Percentiles rank a stretch among this genome's conserved stretches.
Evolutionary conservation across 192 early-diverging fungal species (phyloP).

Genomic region (Kickxella alabastrina): DNA sequence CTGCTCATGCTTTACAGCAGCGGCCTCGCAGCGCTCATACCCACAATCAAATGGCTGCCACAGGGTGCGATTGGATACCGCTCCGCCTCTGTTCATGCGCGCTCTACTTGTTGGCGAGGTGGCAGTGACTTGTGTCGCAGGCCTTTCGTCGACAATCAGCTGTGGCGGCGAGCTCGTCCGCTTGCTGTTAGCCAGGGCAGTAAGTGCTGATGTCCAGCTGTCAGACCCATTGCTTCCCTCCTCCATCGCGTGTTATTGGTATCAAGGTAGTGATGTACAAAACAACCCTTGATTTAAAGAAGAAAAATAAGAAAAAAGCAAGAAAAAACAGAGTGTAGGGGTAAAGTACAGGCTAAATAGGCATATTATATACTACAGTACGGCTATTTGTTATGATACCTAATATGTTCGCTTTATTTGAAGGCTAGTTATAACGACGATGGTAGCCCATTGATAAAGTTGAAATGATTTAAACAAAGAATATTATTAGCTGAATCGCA

Average conservation of each 20-base stretch:
- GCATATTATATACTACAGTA: neutral
- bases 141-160: neutral
- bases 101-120: neutral
- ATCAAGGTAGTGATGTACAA: neutral
- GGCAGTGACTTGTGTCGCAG: neutral
- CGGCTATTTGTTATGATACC: neutral
- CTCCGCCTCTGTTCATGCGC: neutral
- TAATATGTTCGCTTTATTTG: neutral
- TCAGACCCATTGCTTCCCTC: neutral
- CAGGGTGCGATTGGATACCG: neutral
- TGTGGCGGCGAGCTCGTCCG: neutral
- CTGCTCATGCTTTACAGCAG: too few species aligned
- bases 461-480: neutral
- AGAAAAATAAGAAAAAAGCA: neutral
- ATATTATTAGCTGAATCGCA: too few species aligned
- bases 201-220: constrained; percentile 3
- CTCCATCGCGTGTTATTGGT: neutral
- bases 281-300: neutral
- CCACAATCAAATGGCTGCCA: neutral
- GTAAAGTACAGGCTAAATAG: neutral
- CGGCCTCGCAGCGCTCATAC: too few species aligned
- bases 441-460: neutral
- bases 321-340: neutral
- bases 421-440: neutral
- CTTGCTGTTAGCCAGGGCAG: neutral